Evolutionary conservation across 2,329 filamentous ascomycete genomes (phyloP), one percentile per base, ranked within the genome.

Genomic region (Microsporum ferrugineum): DNA sequence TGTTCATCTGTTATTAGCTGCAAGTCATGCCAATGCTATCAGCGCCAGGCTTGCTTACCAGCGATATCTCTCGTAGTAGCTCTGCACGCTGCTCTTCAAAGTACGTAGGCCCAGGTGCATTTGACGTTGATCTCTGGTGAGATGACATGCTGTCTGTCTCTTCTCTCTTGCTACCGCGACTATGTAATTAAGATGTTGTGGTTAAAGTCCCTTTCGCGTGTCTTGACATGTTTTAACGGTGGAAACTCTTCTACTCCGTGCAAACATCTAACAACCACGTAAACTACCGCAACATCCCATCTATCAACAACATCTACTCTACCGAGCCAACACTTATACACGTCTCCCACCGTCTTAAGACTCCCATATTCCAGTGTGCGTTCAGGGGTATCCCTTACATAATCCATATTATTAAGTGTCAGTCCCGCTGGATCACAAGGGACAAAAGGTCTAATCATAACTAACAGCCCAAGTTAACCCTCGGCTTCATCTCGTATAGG

Each of bases 81-180:
- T 74, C 74, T 55, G 71, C 71, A 43, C 76, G 72, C 60, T 77
- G 75, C 60, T 76, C 71, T 64, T 77, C 72, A 62, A 78, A 78
- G 53, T 64, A 65, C 8, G 58, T 60, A 5, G 56, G 23, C 3
- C 33, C 17, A 2, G 45, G 34, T 5, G 57, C 43, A 36, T 43
- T 60, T 57, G 61, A 62, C 10, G 47, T 8, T 10, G 61, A 59
- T 23, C 60, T 38, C 23, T 61, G 43, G 17, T 63, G 61, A 23
- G 51, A 36, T n/a, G 51, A 34, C 51, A 55, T 55, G n/a, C 5
- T 36, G 6, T 3, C 23, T 31, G 14, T 17, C 12, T 34, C 34
- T 55, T 2, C 5, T 12, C 27, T 31, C 38, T 23, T 23, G 17
- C 17, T 43, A 5, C 39, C 17, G 10, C 39, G n/a, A n/a, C 14